Percentiles rank a stretch among this genome's conserved stretches.
phyloP scores from a whole-genome alignment of 441 rosid species.

The Melastoma candidum region DNA sequence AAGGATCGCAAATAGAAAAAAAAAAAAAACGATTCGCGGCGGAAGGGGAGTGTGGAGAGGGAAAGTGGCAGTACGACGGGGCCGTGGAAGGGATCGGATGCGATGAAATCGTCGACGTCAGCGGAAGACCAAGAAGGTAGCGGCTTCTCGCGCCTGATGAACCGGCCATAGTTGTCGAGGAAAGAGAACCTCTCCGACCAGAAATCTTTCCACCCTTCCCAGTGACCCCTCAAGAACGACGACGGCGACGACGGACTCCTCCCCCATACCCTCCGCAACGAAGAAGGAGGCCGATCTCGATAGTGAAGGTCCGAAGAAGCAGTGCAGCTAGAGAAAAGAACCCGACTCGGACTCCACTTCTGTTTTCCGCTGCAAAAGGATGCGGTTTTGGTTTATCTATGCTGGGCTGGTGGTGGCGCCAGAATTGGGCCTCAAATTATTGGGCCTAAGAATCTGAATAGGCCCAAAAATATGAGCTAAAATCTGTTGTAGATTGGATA shows the following conservation, averaged over 20 bases:
- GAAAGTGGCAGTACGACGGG: conserved; percentile 38
- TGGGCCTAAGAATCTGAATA: no score
- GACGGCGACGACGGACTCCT: conserved; percentile 16
- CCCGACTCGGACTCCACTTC: no score
- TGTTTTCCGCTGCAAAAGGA: no score
- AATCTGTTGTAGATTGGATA: no score
- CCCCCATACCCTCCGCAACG: conserved; percentile 14
- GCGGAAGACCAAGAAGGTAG: conserved; percentile 77
- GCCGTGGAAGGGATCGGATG: conserved; percentile 80
- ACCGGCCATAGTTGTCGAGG: conserved; percentile 45
- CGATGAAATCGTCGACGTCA: conserved; percentile 73
- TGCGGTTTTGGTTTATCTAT: no score
- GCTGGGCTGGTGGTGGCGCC: no score
- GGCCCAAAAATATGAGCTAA: no score
- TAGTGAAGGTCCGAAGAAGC: no score
- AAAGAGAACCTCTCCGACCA: conserved; percentile 53
- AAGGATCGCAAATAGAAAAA: not conserved
- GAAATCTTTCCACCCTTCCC: conserved; percentile 52
- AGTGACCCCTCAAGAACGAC: conserved; percentile 37
- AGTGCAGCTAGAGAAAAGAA: no score
- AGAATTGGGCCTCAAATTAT: no score
- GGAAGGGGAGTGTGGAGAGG: not conserved
- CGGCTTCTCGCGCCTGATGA: conserved; percentile 43
- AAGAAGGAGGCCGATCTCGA: not conserved
- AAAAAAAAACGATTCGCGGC: not conserved